Evolutionary conservation across 2,329 filamentous ascomycete species (phyloP).

Genomic region (Cladophialophora psammophila): DNA sequence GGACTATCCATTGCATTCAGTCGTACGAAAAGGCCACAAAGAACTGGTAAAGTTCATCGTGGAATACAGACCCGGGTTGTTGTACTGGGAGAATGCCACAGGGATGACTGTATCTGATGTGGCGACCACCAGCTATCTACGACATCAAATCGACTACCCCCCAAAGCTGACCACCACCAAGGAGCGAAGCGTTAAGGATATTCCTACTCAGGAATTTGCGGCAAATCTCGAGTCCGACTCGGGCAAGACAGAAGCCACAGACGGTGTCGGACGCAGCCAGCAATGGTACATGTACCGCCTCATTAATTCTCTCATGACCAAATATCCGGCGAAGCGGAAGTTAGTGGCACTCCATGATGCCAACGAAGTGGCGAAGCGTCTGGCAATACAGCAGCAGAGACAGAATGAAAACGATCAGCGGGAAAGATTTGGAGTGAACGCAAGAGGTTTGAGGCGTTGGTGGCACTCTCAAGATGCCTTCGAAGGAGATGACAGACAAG

Average conservation of each 20-base stretch:
- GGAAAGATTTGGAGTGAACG: constrained; percentile 27
- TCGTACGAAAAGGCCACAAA: constrained; percentile 43
- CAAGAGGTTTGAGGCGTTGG: not conserved
- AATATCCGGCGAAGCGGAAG: constrained; percentile 40
- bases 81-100: constrained; percentile 76
- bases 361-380: constrained; percentile 65
- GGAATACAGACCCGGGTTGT: constrained; percentile 63
- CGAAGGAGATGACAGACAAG: not conserved
- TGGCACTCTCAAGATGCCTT: not conserved
- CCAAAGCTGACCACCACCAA: constrained; percentile 11
- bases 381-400: constrained; percentile 45
- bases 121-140: constrained; percentile 61
- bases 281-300: constrained; percentile 33
- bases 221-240: not conserved
- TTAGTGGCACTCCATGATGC: constrained; percentile 66
- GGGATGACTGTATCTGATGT: constrained; percentile 76
- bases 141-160: constrained; percentile 37
- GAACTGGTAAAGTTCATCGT: constrained; percentile 68
- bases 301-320: constrained; percentile 26
- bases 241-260: constrained; percentile 13
- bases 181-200: constrained; percentile 17
- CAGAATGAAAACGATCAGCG: constrained; percentile 30
- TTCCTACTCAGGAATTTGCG: constrained; percentile 24
- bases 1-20: constrained; percentile 53
- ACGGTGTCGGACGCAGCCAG: constrained; percentile 15